Evolutionary conservation across 2,329 filamentous ascomycete genomes (phyloP), one percentile per base, ranked within the genome.

Genomic region (Fusarium ambrosium): DNA sequence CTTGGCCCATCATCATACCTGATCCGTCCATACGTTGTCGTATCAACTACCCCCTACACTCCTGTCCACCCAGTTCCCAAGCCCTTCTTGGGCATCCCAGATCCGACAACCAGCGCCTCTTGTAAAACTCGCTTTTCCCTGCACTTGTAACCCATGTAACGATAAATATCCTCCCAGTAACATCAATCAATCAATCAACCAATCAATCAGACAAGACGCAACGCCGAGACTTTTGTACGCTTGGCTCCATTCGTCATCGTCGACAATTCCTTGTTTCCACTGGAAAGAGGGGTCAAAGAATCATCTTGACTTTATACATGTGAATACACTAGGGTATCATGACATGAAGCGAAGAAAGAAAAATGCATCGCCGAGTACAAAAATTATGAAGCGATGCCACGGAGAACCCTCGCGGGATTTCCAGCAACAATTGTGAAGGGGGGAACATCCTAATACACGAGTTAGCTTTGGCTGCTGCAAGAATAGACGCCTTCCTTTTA

Each of bases 381-480:
- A 22, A 41, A 72, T 79, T 74, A 81, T 69, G 79, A 78, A 48
- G 78, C 78, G 53, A 82, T 80, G 58, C 81, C 86, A 43, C 86
- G 85, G 37, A 86, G 82, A 59, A 93, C 86, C 62, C 87, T 87
- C 6, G 92, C 92, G 13, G 93, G 92, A 75, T 94, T 94, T 11
- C 93, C 93, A 45, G 89, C 91, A 16, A 91, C 92, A 62, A 93
- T 87, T n/a, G 88, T 91, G 73, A 92, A 94, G 5, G 89, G 89
- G 2, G 91, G 90, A 13, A 94, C 90, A 83, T 93, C 88, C 86
- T 88, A 36, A 37, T 29, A 16, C 11, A 36, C 13, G 4, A 60
- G 61, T 82, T 74, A 82, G 73, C 32, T 53, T 24, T 36, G n/a
- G 45, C 11, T 18, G 22, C 36, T 62, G 16, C 11, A 55, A 39